Evolutionary conservation across 352 stramenopile species (phyloP).

Genomic region (Phytophthora cactorum): DNA sequence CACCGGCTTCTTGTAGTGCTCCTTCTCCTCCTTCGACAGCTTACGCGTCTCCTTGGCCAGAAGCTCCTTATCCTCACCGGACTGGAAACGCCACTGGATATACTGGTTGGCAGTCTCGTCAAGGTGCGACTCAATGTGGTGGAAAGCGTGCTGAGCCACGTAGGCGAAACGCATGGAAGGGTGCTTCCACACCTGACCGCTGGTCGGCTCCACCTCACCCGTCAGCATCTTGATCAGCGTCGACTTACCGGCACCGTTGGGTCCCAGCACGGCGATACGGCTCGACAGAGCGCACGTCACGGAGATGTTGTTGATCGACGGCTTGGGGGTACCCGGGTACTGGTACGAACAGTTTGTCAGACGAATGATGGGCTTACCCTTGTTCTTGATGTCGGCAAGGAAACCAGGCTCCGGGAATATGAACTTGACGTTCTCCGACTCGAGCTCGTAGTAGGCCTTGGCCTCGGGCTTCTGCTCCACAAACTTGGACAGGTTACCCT

Average conservation of each 20-base stretch:
- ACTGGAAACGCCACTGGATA: constrained; percentile 98
- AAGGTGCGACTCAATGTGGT: constrained; percentile 97
- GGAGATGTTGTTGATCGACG: constrained; percentile 85
- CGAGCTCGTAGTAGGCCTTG: constrained; percentile 90
- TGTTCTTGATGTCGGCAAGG: constrained; percentile 91
- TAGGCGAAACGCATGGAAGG: constrained; percentile 94
- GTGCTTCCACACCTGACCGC: constrained; percentile 85
- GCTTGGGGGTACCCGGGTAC: constrained; percentile 82
- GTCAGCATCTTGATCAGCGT: constrained; percentile 97
- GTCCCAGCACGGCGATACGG: constrained; percentile 83
- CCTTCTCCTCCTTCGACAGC: constrained; percentile 93
- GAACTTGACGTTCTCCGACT: constrained; percentile 87
- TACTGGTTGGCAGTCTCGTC: constrained; percentile 96
- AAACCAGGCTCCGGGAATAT: constrained; percentile 89
- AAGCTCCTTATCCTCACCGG: constrained; percentile 89
- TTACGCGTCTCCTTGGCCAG: constrained; percentile 94
- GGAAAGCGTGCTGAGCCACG: constrained; percentile 97
- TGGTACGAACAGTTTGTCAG: constrained; percentile 86
- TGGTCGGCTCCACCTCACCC: constrained; percentile 79
- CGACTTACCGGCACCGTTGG: constrained; percentile 96
- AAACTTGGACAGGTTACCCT: constrained; percentile 87
- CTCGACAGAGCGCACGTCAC: constrained; percentile 82
- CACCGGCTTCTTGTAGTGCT: constrained; percentile 94
- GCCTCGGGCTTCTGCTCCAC: constrained; percentile 89
- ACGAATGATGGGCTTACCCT: constrained; percentile 91